Evolutionary conservation across 2,329 filamentous ascomycete genomes (phyloP).

Genomic region (Lizonia empirigonia): DNA sequence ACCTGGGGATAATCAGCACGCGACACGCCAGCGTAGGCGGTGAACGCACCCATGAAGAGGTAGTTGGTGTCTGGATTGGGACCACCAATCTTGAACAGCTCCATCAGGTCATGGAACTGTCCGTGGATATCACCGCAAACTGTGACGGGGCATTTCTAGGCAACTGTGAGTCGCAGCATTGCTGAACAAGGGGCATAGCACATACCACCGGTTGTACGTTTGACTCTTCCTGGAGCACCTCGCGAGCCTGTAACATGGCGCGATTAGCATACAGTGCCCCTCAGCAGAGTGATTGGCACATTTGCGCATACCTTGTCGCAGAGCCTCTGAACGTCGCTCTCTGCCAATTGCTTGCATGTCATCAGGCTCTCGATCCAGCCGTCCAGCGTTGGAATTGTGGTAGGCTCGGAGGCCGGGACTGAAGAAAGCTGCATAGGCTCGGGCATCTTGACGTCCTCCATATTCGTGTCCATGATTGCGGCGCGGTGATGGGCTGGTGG

Average conservation of each 20-base stretch:
- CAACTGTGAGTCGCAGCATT: slow-evolving; percentile 23
- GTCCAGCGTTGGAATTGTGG: slow-evolving; percentile 89
- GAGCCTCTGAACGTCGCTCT: slow-evolving; percentile 91
- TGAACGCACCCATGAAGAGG: slow-evolving; percentile 84
- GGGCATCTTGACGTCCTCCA: slow-evolving; percentile 95
- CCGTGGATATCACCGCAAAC: slow-evolving; percentile 99
- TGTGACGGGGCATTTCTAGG: slow-evolving; percentile 90
- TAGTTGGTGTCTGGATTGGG: slow-evolving; percentile 99
- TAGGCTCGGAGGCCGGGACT: slow-evolving; percentile 77
- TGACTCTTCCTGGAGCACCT: slow-evolving; percentile 95
- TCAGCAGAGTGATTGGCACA: slow-evolving; percentile 45
- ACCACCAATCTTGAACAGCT: slow-evolving; percentile 98
- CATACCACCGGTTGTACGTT: slow-evolving; percentile 98
- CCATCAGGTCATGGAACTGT: slow-evolving; percentile 99
- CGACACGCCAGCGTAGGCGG: background rate
- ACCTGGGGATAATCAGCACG: slow-evolving; percentile 59
- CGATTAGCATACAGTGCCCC: slow-evolving; percentile 18
- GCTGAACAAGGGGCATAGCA: slow-evolving; percentile 7
- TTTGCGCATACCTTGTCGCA: slow-evolving; percentile 94
- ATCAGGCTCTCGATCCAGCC: slow-evolving; percentile 99
- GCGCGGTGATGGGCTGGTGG: slow-evolving; percentile 29
- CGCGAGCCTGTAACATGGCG: slow-evolving; percentile 70
- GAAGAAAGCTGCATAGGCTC: slow-evolving; percentile 71
- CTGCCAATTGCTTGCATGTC: slow-evolving; percentile 96
- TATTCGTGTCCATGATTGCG: slow-evolving; percentile 89